Percentiles rank a stretch among this genome's conserved stretches.
phyloP scores from a whole-genome alignment of 495 filamentous ascomycete species.

The Aspergillus avenaceus region DNA sequence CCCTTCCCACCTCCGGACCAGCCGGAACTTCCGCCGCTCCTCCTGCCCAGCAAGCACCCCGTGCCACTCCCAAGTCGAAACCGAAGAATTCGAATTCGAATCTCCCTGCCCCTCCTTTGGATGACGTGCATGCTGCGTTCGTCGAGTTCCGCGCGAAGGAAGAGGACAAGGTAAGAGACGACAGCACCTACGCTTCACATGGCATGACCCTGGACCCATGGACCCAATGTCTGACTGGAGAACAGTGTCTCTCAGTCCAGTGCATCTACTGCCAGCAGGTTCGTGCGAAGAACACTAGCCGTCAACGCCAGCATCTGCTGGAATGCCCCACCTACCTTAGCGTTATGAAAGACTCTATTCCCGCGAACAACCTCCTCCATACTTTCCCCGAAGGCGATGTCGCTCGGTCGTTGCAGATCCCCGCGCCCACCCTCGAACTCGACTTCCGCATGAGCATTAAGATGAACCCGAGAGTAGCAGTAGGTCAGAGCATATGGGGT shows the following conservation, averaged over 20 bases:
- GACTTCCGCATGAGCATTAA: conserved; percentile 62
- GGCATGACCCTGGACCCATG: not conserved
- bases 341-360: conserved; percentile 55
- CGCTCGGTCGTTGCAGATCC: conserved; percentile 49
- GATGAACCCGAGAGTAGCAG: conserved; percentile 52
- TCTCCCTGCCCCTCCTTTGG: conserved; percentile 43
- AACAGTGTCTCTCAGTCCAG: conserved; percentile 52
- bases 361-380: conserved; percentile 54
- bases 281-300: conserved; percentile 54
- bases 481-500: conserved; percentile 51
- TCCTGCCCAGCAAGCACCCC: conserved; percentile 25
- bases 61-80: conserved; percentile 42
- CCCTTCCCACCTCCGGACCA: conserved; percentile 35
- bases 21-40: conserved; percentile 28
- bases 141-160: conserved; percentile 56
- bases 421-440: conserved; percentile 52
- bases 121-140: conserved; percentile 53
- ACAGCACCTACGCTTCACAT: not conserved
- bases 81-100: conserved; percentile 33
- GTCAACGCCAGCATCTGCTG: conserved; percentile 51
- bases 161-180: conserved; percentile 48
- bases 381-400: conserved; percentile 53
- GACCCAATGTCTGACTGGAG: conserved; percentile 4
- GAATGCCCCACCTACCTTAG: conserved; percentile 54
- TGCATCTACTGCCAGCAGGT: conserved; percentile 57